Conservation (phyloP, 345 rosid genomes). For the Populus simonii region DNA sequence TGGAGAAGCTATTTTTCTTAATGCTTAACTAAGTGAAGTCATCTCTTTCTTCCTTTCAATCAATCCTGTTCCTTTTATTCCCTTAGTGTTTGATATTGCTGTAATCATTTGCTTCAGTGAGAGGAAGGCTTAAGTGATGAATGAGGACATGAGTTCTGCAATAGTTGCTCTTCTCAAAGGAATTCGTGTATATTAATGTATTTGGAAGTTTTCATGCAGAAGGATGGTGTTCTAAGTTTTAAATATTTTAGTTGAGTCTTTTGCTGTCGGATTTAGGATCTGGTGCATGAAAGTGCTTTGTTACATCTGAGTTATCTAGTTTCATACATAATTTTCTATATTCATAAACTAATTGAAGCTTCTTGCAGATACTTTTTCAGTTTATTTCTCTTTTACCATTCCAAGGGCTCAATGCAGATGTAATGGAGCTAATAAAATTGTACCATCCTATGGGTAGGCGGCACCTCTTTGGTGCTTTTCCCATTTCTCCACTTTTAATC, state of each 20-base stretch:
- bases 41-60: neutral
- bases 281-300: neutral
- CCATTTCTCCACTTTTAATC: neutral
- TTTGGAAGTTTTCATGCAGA: neutral
- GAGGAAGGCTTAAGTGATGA: neutral
- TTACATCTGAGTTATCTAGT: neutral
- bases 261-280: neutral
- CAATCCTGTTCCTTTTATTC: neutral
- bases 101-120: neutral
- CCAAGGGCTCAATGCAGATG: neutral
- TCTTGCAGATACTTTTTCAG: neutral
- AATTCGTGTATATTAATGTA: neutral
- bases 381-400: neutral
- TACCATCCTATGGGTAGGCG: neutral
- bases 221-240: neutral
- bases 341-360: neutral
- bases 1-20: neutral
- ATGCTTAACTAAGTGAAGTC: neutral
- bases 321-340: neutral
- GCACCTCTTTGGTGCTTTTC: neutral
- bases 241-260: neutral
- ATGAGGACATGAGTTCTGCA: neutral
- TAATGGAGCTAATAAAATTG: neutral
- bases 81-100: neutral
- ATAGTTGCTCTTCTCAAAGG: neutral